Base-by-base conservation (phyloP, 2,329 filamentous ascomycete species). In the Venturia oleaginea region DNA sequence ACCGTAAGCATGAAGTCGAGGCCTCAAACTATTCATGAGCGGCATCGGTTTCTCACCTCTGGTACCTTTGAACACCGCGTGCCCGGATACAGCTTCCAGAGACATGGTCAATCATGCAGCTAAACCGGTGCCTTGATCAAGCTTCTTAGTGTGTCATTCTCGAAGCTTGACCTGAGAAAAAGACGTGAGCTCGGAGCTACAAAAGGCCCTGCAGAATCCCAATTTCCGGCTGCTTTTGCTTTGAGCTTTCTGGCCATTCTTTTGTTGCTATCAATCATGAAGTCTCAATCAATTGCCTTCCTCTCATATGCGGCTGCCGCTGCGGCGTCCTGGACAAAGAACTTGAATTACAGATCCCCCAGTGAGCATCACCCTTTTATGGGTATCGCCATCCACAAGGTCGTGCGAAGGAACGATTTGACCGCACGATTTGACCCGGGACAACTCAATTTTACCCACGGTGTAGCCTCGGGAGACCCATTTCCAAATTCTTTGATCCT, bases 311-410 rank as follows among this genome's bases (percentile, higher is more conserved):
- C 19, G 42, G 37, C 37, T 37, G 22, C 34, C 42, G 51, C 30
- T 57, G 8, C 51, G 51, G 72, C 72, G 42, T 72, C 68, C 66
- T 76, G 70, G 70, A 69, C 69, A 38, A 70, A 68, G 65, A 89
- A 89, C 71, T 72, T 89, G 66, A 89, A 89, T 75, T 90, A 89
- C 72, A 78, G 80, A 61, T 87, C 83, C 69, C 86, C 87, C 6
- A 90, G 87, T 0, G 79, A 82, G 48, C 81, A 86, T 54, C 87
- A 90, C 68, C 80, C 83, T 4, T 77, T 79, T 43, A 78, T 90
- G 13, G 87, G 86, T 5, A 83, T 90, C 57, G 81, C 86, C n/a
- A 79, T 89, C 17, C 80, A 80, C 60, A 84, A 83, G 67, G 82
- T 89, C 60, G 79, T 82, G 55, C 83, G 83, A 72, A 80, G 85